Evolutionary conservation across 768 basidiomycete species (phyloP).

Genomic region (Roridomyces roridus): DNA sequence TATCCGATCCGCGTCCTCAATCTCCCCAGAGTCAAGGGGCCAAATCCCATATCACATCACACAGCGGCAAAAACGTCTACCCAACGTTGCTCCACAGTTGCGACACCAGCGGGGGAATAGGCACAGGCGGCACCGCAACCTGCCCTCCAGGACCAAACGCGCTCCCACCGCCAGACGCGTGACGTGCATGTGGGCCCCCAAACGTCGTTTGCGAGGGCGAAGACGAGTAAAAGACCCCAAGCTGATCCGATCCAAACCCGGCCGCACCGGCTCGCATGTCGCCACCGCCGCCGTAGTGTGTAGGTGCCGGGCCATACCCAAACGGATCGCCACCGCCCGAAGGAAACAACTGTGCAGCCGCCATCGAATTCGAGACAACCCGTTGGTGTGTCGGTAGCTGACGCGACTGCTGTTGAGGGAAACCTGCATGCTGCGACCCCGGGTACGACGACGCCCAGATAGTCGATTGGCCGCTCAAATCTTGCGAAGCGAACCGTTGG

Average conservation of each 20-base stretch:
- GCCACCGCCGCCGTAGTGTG: neutral
- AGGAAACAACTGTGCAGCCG: constrained; percentile 20
- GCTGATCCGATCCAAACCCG: neutral
- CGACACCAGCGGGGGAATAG: constrained; percentile 6
- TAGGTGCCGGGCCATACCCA: constrained; percentile 12
- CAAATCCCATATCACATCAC: no score
- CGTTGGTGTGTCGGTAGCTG: constrained; percentile 1
- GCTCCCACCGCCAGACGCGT: neutral
- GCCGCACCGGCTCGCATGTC: neutral
- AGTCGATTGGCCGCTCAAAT: constrained; percentile 7
- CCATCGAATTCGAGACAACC: constrained; percentile 19
- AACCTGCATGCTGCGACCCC: constrained; percentile 8
- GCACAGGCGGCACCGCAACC: constrained; percentile 2
- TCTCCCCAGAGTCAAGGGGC: no score
- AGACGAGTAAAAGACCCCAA: constrained; percentile 12
- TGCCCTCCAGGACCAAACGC: no score
- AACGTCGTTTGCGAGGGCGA: neutral
- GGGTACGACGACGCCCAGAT: constrained; percentile 21
- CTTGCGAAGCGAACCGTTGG: constrained; percentile 19
- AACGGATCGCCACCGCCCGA: constrained; percentile 10
- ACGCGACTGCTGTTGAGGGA: neutral
- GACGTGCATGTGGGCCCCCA: constrained; percentile 6
- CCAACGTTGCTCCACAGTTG: constrained; percentile 18
- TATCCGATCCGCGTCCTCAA: no score
- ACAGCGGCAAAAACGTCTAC: neutral